Percentiles rank a stretch among this genome's conserved stretches.
Evolutionary conservation across 352 stramenopile genomes (phyloP).

Genomic region (Globisporangium mamillatum): DNA sequence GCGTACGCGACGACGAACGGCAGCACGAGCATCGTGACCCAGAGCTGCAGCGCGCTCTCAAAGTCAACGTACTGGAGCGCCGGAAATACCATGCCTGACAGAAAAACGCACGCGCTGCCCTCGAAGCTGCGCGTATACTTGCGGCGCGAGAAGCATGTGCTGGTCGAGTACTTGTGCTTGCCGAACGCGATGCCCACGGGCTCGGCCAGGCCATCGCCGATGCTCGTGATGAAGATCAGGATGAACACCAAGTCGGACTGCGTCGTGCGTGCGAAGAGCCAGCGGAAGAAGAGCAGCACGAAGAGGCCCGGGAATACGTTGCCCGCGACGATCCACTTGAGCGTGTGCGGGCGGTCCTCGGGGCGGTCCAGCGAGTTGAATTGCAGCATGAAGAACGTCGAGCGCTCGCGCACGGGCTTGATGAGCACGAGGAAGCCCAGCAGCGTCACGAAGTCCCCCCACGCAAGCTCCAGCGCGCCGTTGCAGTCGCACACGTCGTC

Average conservation of each 20-base stretch:
- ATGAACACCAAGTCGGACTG: slow-evolving; percentile 80
- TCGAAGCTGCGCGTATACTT: slow-evolving; percentile 66
- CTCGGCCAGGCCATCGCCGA: slow-evolving; percentile 55
- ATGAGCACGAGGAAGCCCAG: slow-evolving; percentile 82
- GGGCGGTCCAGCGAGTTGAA: slow-evolving; percentile 86
- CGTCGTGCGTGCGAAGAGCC: slow-evolving; percentile 73
- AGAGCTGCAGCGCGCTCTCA: slow-evolving; percentile 57
- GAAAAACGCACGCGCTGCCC: slow-evolving; percentile 51
- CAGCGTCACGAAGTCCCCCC: slow-evolving; percentile 82
- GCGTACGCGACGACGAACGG: slow-evolving; percentile 81
- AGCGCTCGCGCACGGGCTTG: slow-evolving; percentile 75
- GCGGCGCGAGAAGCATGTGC: slow-evolving; percentile 46
- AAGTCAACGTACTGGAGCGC: slow-evolving; percentile 83
- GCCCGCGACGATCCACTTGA: slow-evolving; percentile 79
- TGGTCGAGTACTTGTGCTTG: slow-evolving; percentile 67
- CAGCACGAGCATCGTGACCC: slow-evolving; percentile 79
- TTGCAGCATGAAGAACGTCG: slow-evolving; percentile 85
- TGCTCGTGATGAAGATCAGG: slow-evolving; percentile 70
- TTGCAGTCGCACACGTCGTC: slow-evolving; percentile 47
- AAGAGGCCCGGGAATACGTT: slow-evolving; percentile 83
- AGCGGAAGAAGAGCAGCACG: slow-evolving; percentile 85
- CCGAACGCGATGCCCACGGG: slow-evolving; percentile 54
- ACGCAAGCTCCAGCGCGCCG: slow-evolving; percentile 62
- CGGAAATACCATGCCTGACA: slow-evolving; percentile 85
- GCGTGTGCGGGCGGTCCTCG: slow-evolving; percentile 73